Conservation (phyloP, 2,329 filamentous ascomycete species). For the Ophiostoma sp. region DNA sequence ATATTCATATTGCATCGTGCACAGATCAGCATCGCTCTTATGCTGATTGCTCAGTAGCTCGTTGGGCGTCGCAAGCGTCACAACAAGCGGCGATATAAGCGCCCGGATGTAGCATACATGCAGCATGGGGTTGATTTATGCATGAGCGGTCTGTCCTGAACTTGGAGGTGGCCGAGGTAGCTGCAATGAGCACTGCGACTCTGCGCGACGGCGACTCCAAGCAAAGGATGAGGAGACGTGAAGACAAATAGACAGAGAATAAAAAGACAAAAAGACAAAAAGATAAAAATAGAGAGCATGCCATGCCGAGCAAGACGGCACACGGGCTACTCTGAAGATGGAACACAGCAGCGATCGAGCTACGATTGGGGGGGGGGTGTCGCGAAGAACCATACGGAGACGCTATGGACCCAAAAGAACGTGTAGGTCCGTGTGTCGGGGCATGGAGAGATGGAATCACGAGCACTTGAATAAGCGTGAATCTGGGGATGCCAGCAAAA, state of each 20-base stretch:
- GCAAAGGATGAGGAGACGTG: neutral
- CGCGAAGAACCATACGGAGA: neutral
- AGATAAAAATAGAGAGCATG: neutral
- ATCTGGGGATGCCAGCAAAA: too few species aligned
- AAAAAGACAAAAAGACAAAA: neutral
- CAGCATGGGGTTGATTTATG: constrained; percentile 7
- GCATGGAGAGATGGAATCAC: neutral
- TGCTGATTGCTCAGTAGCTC: too few species aligned
- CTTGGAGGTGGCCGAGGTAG: neutral
- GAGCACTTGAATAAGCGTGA: too few species aligned
- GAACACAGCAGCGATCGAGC: neutral
- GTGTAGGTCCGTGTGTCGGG: neutral
- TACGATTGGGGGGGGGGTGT: neutral
- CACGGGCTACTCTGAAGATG: neutral
- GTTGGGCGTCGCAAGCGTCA: too few species aligned
- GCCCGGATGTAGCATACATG: constrained; percentile 10
- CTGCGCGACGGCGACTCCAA: too few species aligned
- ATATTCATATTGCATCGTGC: too few species aligned
- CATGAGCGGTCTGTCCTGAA: neutral
- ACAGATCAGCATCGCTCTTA: too few species aligned
- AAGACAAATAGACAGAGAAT: neutral
- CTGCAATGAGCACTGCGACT: too few species aligned
- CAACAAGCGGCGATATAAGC: neutral
- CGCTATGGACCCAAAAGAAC: neutral
- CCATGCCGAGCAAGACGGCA: neutral